A percentile compares a stretch with the other conserved stretches of the same genome.
phyloP scores from a whole-genome alignment of 345 rosid genomes.

The Camelina neglecta region DNA sequence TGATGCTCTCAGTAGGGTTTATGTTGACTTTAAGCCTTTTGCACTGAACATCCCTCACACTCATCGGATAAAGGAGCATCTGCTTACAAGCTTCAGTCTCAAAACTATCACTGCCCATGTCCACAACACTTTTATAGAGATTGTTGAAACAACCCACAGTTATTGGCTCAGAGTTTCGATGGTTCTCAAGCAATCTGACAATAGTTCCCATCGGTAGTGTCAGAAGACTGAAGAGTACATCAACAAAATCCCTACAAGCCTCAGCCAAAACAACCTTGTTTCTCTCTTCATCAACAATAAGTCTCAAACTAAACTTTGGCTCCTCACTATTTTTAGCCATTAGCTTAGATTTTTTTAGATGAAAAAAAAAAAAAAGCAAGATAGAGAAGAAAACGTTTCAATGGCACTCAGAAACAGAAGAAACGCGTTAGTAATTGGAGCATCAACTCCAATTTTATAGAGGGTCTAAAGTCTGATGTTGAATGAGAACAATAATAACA shows the following conservation, averaged over 20 bases:
- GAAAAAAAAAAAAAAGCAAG: not conserved
- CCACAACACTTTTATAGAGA: constrained; percentile 17
- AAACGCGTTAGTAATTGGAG: not conserved
- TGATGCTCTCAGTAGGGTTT: not conserved
- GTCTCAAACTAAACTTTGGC: constrained; percentile 27
- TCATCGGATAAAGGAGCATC: constrained; percentile 13
- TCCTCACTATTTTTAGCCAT: not conserved
- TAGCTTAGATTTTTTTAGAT: not conserved
- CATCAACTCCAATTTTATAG: not conserved
- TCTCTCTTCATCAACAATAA: constrained; percentile 13
- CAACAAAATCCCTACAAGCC: constrained; percentile 33
- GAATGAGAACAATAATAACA: not conserved
- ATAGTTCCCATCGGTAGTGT: constrained; percentile 32
- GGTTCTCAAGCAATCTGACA: constrained; percentile 10
- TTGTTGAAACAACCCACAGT: constrained; percentile 21
- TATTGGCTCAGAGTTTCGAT: constrained; percentile 1
- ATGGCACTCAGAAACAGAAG: not conserved
- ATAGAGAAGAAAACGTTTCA: not conserved
- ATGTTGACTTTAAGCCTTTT: not conserved
- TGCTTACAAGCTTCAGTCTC: constrained; percentile 26
- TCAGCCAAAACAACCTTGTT: constrained; percentile 30
- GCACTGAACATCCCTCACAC: not conserved
- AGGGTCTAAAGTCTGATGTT: not conserved
- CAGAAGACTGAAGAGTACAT: constrained; percentile 31
- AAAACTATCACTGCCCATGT: not conserved